Percentiles rank a stretch among this genome's conserved stretches.
phyloP scores from a whole-genome alignment of 1,284 basidiomycete genomes.

The Pholiota adiposa region DNA sequence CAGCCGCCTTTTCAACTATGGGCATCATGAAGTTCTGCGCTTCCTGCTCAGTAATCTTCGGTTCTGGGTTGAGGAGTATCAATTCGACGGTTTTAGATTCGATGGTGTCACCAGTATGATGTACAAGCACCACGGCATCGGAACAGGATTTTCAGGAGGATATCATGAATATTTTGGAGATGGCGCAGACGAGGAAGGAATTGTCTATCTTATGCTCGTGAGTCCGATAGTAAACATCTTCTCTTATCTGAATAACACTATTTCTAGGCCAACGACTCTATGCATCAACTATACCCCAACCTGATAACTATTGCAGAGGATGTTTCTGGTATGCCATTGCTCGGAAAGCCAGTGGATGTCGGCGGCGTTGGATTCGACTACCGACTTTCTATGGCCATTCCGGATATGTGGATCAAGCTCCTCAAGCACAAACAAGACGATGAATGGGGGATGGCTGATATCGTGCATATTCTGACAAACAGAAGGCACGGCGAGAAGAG shows the following conservation, averaged over 20 bases:
- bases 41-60: slow-evolving; percentile 95
- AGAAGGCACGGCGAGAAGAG: slow-evolving; percentile 90
- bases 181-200: slow-evolving; percentile 84
- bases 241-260: neutral
- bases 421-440: slow-evolving; percentile 92
- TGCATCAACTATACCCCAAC: slow-evolving; percentile 82
- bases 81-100: slow-evolving; percentile 97
- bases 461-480: slow-evolving; percentile 91
- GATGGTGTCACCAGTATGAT: slow-evolving; percentile 99
- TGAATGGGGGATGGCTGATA: slow-evolving; percentile 88
- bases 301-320: slow-evolving; percentile 96
- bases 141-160: slow-evolving; percentile 94
- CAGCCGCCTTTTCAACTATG: slow-evolving; percentile 96
- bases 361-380: slow-evolving; percentile 99
- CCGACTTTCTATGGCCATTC: slow-evolving; percentile 96
- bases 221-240: slow-evolving; percentile 31
- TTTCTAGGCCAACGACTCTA: slow-evolving; percentile 85
- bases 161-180: slow-evolving; percentile 98
- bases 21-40: slow-evolving; percentile 89
- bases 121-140: slow-evolving; percentile 97
- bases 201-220: slow-evolving; percentile 96
- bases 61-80: slow-evolving; percentile 95
- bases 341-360: slow-evolving; percentile 78
- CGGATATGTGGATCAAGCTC: slow-evolving; percentile 99
- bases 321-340: slow-evolving; percentile 97